Evolutionary conservation across 345 rosid species (phyloP).

Genomic region (Eucalyptus regnans): DNA sequence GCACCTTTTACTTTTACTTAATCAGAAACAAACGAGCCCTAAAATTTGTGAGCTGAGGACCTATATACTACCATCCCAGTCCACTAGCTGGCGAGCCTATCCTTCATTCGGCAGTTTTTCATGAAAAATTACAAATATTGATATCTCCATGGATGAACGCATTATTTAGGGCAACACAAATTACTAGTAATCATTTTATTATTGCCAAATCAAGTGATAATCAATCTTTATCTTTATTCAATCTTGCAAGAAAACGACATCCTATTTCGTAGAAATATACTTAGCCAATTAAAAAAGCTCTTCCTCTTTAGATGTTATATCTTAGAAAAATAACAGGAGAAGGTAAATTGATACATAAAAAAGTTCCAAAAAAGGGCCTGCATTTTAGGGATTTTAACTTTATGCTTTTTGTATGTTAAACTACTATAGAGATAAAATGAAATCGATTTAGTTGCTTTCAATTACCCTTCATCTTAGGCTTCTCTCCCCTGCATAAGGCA

Average conservation of each 20-base stretch:
- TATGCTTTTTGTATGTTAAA: too few species aligned
- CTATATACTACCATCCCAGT: not conserved
- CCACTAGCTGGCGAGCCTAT: too few species aligned
- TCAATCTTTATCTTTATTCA: too few species aligned
- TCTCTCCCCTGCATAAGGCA: not conserved
- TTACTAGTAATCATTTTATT: not conserved
- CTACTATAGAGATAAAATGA: too few species aligned
- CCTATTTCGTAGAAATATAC: not conserved
- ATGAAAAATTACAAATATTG: not conserved
- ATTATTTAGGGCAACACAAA: accelerated
- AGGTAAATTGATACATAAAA: not conserved
- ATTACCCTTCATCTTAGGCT: not conserved
- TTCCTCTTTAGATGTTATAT: too few species aligned
- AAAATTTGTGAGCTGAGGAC: not conserved
- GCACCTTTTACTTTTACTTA: not conserved
- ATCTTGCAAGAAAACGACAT: not conserved
- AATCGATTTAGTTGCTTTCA: not conserved
- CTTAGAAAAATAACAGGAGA: not conserved
- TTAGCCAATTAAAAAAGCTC: too few species aligned
- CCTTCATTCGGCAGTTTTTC: accelerated
- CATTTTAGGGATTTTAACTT: not conserved
- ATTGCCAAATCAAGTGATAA: not conserved
- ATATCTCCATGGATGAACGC: not conserved
- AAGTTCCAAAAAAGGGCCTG: not conserved
- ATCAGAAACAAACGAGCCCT: not conserved